A percentile compares a stretch with the other conserved stretches of the same genome.
These are phyloP conservation scores for Suillus subaureus DNA, from an alignment of 768 basidiomycete species.

Conservation along the genomic window DNA sequence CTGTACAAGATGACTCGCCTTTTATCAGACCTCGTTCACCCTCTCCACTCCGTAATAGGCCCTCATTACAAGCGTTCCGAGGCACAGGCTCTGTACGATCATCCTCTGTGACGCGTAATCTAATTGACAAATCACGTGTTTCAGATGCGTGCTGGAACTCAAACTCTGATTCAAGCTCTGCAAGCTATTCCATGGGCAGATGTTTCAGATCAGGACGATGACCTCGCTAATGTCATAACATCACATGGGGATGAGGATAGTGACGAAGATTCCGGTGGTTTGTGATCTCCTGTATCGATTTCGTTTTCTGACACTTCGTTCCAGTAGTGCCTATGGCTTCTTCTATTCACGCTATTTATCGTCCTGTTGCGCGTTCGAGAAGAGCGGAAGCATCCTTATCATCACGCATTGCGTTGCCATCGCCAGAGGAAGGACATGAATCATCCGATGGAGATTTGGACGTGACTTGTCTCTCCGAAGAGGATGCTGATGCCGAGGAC, in stretches of 20 bases:
- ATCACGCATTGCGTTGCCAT: conserved; percentile 14
- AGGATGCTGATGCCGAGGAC: conserved; percentile 57
- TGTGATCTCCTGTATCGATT: conserved; percentile 35
- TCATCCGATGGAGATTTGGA: conserved; percentile 35
- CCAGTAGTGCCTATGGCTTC: conserved; percentile 60
- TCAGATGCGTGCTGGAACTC: conserved; percentile 86
- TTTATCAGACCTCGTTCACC: conserved; percentile 81
- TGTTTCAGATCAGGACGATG: conserved; percentile 70
- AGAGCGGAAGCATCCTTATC: conserved; percentile 35
- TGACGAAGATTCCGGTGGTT: conserved; percentile 52
- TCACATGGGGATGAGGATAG: conserved; percentile 55
- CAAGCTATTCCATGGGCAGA: conserved; percentile 83
- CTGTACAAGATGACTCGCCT: conserved; percentile 52
- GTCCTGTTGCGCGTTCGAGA: conserved; percentile 72
- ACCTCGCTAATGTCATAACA: conserved; percentile 44
- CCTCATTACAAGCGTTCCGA: conserved; percentile 55
- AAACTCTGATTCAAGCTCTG: conserved; percentile 85
- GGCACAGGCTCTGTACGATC: conserved; percentile 71
- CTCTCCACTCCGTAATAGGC: conserved; percentile 43
- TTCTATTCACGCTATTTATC: conserved; percentile 86
- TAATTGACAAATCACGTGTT: conserved; percentile 15
- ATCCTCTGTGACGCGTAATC: conserved; percentile 4
- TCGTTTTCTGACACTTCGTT: conserved; percentile 11
- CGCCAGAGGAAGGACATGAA: conserved; percentile 32
- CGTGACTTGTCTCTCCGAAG: conserved; percentile 43